phyloP scores from a whole-genome alignment of 441 rosid genomes.

The Corymbia citriodora region DNA sequence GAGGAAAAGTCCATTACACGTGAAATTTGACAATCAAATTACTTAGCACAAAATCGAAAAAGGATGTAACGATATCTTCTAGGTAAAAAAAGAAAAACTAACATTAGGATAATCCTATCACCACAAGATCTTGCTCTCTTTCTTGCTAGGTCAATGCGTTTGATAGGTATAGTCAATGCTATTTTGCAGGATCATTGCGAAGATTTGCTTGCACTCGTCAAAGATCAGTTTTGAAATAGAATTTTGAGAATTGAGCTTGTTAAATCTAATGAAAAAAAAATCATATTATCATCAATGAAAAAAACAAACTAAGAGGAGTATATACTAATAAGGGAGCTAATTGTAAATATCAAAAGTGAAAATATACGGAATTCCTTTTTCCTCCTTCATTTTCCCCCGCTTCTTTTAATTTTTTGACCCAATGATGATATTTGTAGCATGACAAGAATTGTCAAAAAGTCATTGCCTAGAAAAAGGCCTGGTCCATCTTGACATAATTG shows the following conservation, averaged over 20 bases:
- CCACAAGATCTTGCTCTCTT: not conserved
- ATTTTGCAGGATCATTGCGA: rapidly evolving
- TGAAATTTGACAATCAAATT: not conserved
- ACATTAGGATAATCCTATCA: not conserved
- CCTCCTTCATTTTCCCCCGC: not conserved
- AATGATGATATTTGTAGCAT: not conserved
- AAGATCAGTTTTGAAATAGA: not conserved
- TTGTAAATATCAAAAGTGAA: not conserved
- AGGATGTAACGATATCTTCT: too few species aligned
- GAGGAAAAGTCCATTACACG: not conserved
- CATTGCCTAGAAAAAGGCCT: not conserved
- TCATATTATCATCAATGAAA: not conserved
- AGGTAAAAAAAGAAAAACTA: rapidly evolving
- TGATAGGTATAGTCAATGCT: rapidly evolving
- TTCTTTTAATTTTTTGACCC: not conserved
- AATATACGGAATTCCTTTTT: not conserved
- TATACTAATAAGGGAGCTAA: not conserved
- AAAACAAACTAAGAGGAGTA: not conserved
- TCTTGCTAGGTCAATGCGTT: too few species aligned
- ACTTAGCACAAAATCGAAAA: not conserved
- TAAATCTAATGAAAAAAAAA: too few species aligned
- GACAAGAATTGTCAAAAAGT: not conserved
- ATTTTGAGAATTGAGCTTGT: too few species aligned
- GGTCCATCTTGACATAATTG: not conserved
- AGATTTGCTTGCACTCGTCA: rapidly evolving